A percentile compares a stretch with the other conserved stretches of the same genome.
These are phyloP conservation scores for Cladosporium oxysporum DNA, from an alignment of 2,329 filamentous ascomycete genomes.

Conservation along the genomic window DNA sequence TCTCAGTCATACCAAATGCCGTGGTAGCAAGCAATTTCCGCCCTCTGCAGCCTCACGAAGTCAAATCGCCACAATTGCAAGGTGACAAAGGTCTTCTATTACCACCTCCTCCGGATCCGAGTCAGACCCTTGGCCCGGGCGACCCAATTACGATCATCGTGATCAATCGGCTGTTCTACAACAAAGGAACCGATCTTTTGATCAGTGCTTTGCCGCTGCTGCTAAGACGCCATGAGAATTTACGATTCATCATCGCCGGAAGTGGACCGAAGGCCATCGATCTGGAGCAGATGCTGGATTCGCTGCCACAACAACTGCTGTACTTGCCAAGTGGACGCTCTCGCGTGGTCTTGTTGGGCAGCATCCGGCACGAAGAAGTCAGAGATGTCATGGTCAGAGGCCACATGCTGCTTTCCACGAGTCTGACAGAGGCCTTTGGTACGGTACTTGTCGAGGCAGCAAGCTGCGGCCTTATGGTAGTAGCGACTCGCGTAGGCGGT, in stretches of 20 bases:
- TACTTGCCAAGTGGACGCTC: slow-evolving; percentile 67
- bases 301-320: slow-evolving; percentile 42
- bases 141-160: slow-evolving; percentile 96
- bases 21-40: slow-evolving; percentile 96
- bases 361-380: slow-evolving; percentile 93
- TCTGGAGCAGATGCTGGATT: slow-evolving; percentile 94
- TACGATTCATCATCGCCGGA: slow-evolving; percentile 94
- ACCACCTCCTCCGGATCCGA: slow-evolving; percentile 54
- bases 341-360: slow-evolving; percentile 86
- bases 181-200: slow-evolving; percentile 96
- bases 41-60: slow-evolving; percentile 57
- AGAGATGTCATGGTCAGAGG: slow-evolving; percentile 96
- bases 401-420: slow-evolving; percentile 94
- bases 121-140: slow-evolving; percentile 72
- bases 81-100: slow-evolving; percentile 38
- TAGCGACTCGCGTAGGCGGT: slow-evolving; percentile 93
- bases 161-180: slow-evolving; percentile 96
- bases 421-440: slow-evolving; percentile 92
- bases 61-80: slow-evolving; percentile 24
- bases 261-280: slow-evolving; percentile 97
- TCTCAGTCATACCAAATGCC: slow-evolving; percentile 96
- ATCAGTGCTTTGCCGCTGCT: slow-evolving; percentile 94
- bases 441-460: slow-evolving; percentile 98
- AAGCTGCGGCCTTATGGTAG: slow-evolving; percentile 92
- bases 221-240: slow-evolving; percentile 83